Conservation (phyloP, 306 rosid genomes). For the Ormosia semicastrata region DNA sequence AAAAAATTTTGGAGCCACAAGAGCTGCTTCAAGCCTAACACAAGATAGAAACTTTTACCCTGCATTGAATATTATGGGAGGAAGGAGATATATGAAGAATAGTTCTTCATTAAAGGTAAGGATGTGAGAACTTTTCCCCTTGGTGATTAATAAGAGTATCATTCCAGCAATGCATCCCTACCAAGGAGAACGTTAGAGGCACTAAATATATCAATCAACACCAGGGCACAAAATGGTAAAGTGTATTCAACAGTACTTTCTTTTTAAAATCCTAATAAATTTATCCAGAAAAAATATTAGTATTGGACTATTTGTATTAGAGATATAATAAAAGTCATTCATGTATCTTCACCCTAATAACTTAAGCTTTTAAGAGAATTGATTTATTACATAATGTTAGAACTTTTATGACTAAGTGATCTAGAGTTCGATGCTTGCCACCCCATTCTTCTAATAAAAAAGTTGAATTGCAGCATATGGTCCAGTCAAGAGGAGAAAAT, state of each 20-base stretch:
- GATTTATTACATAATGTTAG: too few species aligned
- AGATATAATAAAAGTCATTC: too few species aligned
- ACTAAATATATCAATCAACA: background rate
- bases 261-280: background rate
- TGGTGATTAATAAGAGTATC: constrained; percentile 55
- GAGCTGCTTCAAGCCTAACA: constrained; percentile 4
- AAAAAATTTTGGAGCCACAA: background rate
- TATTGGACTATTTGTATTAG: background rate
- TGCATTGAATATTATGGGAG: constrained; percentile 95
- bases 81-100: constrained; percentile 95
- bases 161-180: constrained; percentile 74
- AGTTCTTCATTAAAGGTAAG: constrained; percentile 74
- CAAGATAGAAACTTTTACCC: constrained; percentile 52
- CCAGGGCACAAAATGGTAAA: background rate
- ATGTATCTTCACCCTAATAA: too few species aligned
- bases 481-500: background rate
- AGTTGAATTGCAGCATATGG: background rate
- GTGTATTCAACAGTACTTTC: background rate
- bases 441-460: too few species aligned
- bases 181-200: constrained; percentile 2
- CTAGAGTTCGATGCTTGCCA: too few species aligned
- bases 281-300: background rate
- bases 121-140: constrained; percentile 77
- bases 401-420: too few species aligned
- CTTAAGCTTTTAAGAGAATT: too few species aligned